Evolutionary conservation across 73 alveolate species (phyloP).

Genomic region (Halteria grandinella): DNA sequence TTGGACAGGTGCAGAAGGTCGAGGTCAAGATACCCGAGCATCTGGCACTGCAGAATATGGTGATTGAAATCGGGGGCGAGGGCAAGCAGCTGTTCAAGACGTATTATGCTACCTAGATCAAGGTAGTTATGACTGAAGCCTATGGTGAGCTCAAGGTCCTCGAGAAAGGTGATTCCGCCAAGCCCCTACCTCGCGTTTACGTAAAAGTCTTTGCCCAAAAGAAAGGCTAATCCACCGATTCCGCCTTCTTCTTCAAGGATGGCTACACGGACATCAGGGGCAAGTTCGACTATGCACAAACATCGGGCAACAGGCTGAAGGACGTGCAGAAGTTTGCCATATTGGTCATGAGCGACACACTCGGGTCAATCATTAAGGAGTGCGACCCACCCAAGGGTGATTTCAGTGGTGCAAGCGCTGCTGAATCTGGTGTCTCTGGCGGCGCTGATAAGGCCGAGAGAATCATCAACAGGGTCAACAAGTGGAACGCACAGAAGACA

Average conservation of each 20-base stretch:
- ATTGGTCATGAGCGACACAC: constrained; percentile 79
- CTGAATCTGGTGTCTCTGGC: no score
- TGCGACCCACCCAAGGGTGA: constrained; percentile 85
- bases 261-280: constrained; percentile 97
- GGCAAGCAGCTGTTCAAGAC: constrained; percentile 68
- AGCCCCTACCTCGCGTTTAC: constrained; percentile 79
- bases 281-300: constrained; percentile 74
- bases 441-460: no score
- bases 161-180: constrained; percentile 34
- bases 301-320: constrained; percentile 67
- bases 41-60: constrained; percentile 70
- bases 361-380: constrained; percentile 83
- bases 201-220: constrained; percentile 86
- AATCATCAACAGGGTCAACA: no score
- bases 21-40: constrained; percentile 75
- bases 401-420: no score
- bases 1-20: neutral
- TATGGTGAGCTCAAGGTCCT: constrained; percentile 86
- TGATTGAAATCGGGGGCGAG: constrained; percentile 77
- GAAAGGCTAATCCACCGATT: constrained; percentile 58
- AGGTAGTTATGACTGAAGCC: constrained; percentile 72
- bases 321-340: constrained; percentile 84
- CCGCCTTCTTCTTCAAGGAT: constrained; percentile 86
- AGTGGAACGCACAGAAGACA: no score
- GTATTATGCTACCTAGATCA: constrained; percentile 75